These are phyloP conservation scores for Xylariaceae sp. DNA, from an alignment of 2,329 filamentous ascomycete species.

Conservation along the genomic window DNA sequence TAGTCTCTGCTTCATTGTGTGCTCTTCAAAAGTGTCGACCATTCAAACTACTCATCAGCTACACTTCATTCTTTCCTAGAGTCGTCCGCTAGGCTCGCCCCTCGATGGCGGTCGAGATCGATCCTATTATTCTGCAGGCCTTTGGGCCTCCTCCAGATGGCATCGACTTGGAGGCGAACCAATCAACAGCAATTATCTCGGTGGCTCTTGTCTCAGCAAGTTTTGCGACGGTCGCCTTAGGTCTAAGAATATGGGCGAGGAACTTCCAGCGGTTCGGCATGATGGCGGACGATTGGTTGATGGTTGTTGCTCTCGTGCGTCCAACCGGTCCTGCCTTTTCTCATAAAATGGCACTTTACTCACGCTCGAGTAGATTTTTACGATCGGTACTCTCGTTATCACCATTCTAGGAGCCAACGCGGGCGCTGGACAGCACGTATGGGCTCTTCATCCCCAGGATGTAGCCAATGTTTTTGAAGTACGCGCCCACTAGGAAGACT, in stretches of 20 bases:
- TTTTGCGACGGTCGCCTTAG: slow-evolving; percentile 18
- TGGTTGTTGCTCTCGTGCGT: slow-evolving; percentile 23
- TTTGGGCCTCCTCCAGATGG: slow-evolving; percentile 19
- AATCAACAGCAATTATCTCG: slow-evolving; percentile 16
- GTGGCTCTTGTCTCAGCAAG: slow-evolving; percentile 19
- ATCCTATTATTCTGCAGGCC: slow-evolving; percentile 13
- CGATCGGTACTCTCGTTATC: slow-evolving; percentile 19
- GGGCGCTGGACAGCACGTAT: slow-evolving; percentile 23
- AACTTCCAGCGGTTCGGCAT: slow-evolving; percentile 21
- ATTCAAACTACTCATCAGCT: too few species aligned
- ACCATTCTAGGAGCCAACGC: slow-evolving; percentile 19
- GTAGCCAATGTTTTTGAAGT: slow-evolving; percentile 19
- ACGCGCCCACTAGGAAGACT: neutral
- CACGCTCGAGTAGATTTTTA: slow-evolving; percentile 11
- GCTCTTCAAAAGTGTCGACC: too few species aligned
- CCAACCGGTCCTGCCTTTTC: neutral
- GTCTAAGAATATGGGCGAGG: slow-evolving; percentile 19
- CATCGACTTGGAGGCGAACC: slow-evolving; percentile 13
- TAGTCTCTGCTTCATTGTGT: too few species aligned
- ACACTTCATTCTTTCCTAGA: too few species aligned
- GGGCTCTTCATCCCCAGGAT: slow-evolving; percentile 14
- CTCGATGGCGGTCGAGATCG: slow-evolving; percentile 13
- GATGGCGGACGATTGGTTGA: slow-evolving; percentile 23
- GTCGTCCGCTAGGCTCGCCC: too few species aligned
- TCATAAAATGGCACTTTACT: neutral